Conservation (phyloP, 1,284 basidiomycete species). For the Irpex sp. region DNA sequence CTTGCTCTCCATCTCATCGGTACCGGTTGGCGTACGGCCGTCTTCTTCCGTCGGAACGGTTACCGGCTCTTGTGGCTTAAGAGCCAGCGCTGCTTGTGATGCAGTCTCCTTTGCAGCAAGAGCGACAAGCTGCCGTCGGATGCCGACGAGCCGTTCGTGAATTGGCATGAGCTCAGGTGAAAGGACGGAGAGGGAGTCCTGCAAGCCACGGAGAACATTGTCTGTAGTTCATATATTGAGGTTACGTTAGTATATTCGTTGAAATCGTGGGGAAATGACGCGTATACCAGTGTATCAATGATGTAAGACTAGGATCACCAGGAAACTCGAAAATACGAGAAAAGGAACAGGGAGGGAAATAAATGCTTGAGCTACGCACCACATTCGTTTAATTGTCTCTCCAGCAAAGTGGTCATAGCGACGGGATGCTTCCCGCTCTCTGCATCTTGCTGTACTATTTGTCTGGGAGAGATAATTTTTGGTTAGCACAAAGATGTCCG, state of each 20-base stretch:
- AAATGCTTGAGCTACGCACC: slow-evolving; percentile 53
- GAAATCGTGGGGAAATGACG: background rate
- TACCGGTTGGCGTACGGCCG: slow-evolving; percentile 3
- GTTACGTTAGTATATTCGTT: background rate
- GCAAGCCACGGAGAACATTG: slow-evolving; percentile 69
- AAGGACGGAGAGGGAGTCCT: slow-evolving; percentile 82
- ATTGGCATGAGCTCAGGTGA: slow-evolving; percentile 87
- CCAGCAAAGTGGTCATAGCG: slow-evolving; percentile 87
- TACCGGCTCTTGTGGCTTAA: slow-evolving; percentile 7
- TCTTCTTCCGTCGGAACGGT: slow-evolving; percentile 7
- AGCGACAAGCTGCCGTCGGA: slow-evolving; percentile 87
- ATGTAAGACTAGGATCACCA: background rate
- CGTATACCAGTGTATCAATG: slow-evolving; percentile 1
- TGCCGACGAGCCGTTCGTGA: slow-evolving; percentile 84
- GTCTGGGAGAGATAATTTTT: slow-evolving; percentile 18
- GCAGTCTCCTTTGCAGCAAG: slow-evolving; percentile 71
- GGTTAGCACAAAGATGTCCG: slow-evolving; percentile 2
- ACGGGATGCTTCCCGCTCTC: slow-evolving; percentile 83
- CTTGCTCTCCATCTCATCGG: slow-evolving; percentile 20
- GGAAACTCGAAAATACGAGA: background rate
- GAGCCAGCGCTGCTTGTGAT: slow-evolving; percentile 20
- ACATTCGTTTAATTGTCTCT: slow-evolving; percentile 88
- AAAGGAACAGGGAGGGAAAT: background rate
- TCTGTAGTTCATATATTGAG: slow-evolving; percentile 47
- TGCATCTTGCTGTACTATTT: slow-evolving; percentile 80